Base-by-base conservation (phyloP, 1,139 yeast species). In the Hansenula lynferdii region DNA sequence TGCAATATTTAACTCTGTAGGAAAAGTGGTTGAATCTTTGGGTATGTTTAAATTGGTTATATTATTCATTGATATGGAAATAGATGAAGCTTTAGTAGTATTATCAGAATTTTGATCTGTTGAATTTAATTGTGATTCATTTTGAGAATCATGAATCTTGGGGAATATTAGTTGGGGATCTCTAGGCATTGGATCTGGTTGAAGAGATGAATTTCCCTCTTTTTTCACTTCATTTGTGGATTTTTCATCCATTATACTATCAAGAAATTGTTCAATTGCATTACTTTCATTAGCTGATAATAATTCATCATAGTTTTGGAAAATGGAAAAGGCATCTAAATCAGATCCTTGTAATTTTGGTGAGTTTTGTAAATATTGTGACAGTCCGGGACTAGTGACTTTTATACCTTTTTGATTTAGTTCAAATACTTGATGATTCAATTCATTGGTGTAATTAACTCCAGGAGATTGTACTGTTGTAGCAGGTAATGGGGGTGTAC, bases 241-340 rank as follows among this genome's bases (percentile, higher is more conserved):
- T 31, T 36, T 29, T 15, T 43, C 59, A 34, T 62, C 64, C 4
- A 66, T 67, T 26, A 65, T 63, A 30, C 67, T 62, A 39, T 65
- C 70, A 22, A 65, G 51, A 38, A 65, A 65, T 14, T 56, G 56
- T 35, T 65, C 69, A 28, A 65, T 40, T 0, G 67, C 69, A 11
- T 58, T 52, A 3, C 65, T 46, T 38, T 65, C 70, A 39, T 52
- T 49, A 7, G 40, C 51, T 2, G 56, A 49, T 9, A 53, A 46
- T 28, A 45, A 43, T 20, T 40, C 45, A 25, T 41, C 44, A 25
- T 33, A 31, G 18, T 17, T 18, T 12, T 19, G 20, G n/a, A 24
- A 11, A 4, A 31, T n/a, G 10, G 31, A 10, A 12, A 30, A 21
- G 8, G 27, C 22, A 7, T 24, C 20, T 6, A 33, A 5, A 3